Conservation (phyloP, 1,284 basidiomycete species). For the Sporisorium graminicola region DNA sequence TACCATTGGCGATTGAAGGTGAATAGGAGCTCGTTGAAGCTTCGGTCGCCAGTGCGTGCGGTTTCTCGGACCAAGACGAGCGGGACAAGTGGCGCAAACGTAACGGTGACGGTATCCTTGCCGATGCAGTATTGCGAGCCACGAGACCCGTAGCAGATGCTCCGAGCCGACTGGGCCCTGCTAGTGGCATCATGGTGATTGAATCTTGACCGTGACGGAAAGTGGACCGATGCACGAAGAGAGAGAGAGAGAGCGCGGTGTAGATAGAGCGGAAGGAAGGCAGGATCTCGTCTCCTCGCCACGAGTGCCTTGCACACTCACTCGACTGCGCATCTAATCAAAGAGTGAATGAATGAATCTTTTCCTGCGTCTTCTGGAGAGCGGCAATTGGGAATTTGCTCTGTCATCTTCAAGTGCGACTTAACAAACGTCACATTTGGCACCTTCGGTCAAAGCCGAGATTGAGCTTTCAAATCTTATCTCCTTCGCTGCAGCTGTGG, state of each 20-base stretch:
- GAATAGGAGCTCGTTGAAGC: background rate
- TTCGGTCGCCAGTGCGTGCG: conserved; percentile 3
- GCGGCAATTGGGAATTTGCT: background rate
- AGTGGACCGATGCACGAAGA: background rate
- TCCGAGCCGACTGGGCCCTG: conserved; percentile 28
- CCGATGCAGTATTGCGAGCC: background rate
- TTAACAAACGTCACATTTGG: background rate
- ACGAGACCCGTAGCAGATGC: background rate
- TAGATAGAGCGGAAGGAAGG: background rate
- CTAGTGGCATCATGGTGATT: conserved; percentile 15
- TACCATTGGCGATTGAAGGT: background rate
- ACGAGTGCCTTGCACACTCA: too few species aligned
- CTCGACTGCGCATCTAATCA: too few species aligned
- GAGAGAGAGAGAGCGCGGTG: background rate
- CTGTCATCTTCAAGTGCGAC: background rate
- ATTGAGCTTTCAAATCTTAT: conserved; percentile 6
- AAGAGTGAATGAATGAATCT: background rate
- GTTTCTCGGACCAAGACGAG: conserved; percentile 10
- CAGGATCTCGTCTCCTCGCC: background rate
- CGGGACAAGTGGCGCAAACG: conserved; percentile 15
- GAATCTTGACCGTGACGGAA: background rate
- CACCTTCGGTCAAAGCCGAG: background rate
- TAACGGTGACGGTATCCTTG: background rate
- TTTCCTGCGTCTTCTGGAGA: background rate
- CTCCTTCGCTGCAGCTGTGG: background rate